Base-by-base conservation (phyloP, 495 filamentous ascomycete species). In the Aspergillus homomorphus region DNA sequence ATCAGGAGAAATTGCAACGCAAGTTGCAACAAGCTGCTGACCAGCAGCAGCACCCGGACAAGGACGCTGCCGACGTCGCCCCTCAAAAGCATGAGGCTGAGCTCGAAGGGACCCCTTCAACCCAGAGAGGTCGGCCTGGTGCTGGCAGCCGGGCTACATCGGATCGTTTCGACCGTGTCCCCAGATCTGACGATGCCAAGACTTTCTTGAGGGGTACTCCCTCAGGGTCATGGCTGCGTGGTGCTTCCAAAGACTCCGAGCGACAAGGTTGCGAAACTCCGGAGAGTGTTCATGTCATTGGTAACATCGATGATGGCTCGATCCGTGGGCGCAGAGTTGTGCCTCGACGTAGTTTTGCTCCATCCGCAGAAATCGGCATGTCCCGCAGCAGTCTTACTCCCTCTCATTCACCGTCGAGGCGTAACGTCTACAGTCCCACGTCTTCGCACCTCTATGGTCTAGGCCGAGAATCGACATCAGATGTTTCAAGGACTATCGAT, bases 1-100 rank as follows among this genome's bases (percentile, higher is more conserved):
- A 95, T 22, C 84, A 87, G 56, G 88, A 92, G 60, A 86, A 77
- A 57, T 69, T 89, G 22, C 82, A 89, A 56, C 81, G 85, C 58
- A 86, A 81, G 54, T 74, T 96, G 44, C 82, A 88, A 57, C 79
- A 85, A 44, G 82, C 80, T 53, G 84, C 84, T 42, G 89, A 91
- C 66, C 87, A 86, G 56, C 89, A 85, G 55, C 89, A 92, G 60
- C 71, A 66, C 61, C 58, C 62, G 2, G 67, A 76, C 30, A 67
- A 63, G 30, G 67, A 45, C 19, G 18, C 20, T 42, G 48, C 20
- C 5, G 15, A 21, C 45, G 15, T 51, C 56, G 1, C 22, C 45
- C 18, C 55, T 44, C 26, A 33, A 3, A 22, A 23, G 19, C 57
- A 12, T 7, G 43, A 56, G 30, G 43, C 10, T 46, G 52, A 61